phyloP scores from a whole-genome alignment of 805 yeast species.

The Metschnikowia picachoensis region DNA sequence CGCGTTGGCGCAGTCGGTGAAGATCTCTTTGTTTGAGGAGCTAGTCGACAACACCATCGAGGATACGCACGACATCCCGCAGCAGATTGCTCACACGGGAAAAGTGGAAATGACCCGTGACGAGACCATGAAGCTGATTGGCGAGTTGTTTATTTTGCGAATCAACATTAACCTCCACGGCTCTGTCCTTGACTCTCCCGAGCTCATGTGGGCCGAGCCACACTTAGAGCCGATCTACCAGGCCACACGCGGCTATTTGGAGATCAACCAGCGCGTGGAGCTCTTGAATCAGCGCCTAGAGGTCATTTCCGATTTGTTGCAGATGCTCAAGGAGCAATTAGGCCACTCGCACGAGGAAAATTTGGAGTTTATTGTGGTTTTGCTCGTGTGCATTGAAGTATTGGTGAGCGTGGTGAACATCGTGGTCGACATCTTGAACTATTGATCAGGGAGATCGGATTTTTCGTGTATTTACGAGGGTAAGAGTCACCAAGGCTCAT shows the following conservation, averaged over 20 bases:
- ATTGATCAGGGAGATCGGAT: slow-evolving; percentile 3
- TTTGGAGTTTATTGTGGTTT: slow-evolving; percentile 84
- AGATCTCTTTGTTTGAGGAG: slow-evolving; percentile 92
- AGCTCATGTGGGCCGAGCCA: slow-evolving; percentile 98
- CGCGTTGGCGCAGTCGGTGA: slow-evolving; percentile 93
- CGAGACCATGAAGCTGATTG: slow-evolving; percentile 95
- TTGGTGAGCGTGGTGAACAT: slow-evolving; percentile 83
- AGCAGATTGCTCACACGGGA: slow-evolving; percentile 91
- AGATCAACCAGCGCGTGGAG: slow-evolving; percentile 90
- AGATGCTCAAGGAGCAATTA: slow-evolving; percentile 94
- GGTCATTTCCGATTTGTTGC: slow-evolving; percentile 87
- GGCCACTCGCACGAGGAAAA: slow-evolving; percentile 93
- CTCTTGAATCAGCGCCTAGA: slow-evolving; percentile 87
- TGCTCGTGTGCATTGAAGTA: slow-evolving; percentile 88
- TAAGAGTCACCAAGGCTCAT: too few relatives aligned
- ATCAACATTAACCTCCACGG: slow-evolving; percentile 82
- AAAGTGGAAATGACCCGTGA: slow-evolving; percentile 91
- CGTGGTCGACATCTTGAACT: slow-evolving; percentile 49
- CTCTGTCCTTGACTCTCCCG: slow-evolving; percentile 92
- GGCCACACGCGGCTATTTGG: slow-evolving; percentile 93
- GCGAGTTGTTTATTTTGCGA: slow-evolving; percentile 86
- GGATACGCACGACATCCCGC: slow-evolving; percentile 96
- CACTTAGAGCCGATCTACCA: slow-evolving; percentile 96
- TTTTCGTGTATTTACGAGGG: too few relatives aligned
- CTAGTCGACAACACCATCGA: slow-evolving; percentile 95